phyloP scores from a whole-genome alignment of 495 filamentous ascomycete genomes.

The Bathelium albidoporum region DNA sequence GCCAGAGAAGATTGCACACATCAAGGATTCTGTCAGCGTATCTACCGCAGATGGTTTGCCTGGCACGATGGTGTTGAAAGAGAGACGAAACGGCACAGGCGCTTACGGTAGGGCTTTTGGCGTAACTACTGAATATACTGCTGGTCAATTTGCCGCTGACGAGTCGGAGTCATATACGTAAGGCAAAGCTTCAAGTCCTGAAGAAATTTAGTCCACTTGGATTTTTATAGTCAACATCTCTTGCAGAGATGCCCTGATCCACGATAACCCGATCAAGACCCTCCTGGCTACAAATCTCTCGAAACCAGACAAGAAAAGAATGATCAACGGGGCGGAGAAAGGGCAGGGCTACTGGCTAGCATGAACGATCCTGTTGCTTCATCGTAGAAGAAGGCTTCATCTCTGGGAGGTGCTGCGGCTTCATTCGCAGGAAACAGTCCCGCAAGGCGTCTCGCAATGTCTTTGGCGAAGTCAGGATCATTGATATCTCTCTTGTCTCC shows the following conservation, averaged over 20 bases:
- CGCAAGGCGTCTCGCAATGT: conserved; percentile 28
- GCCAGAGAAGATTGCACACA: conserved; percentile 32
- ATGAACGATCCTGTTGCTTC: neutral
- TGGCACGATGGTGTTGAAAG: conserved; percentile 35
- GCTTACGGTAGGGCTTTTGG: conserved; percentile 40
- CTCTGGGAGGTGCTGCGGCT: neutral
- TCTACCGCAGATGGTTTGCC: conserved; percentile 37
- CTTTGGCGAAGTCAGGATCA: conserved; percentile 35
- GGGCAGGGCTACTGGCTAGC: conserved; percentile 47
- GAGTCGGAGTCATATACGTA: conserved; percentile 53
- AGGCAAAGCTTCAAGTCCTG: conserved; percentile 57
- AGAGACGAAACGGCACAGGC: conserved; percentile 34
- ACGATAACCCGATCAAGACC: conserved; percentile 55
- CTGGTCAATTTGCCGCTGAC: conserved; percentile 70
- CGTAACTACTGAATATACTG: conserved; percentile 60
- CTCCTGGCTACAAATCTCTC: conserved; percentile 53
- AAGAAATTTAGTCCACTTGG: conserved; percentile 26
- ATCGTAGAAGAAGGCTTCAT: neutral
- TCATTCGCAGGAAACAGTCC: neutral
- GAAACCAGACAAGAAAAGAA: conserved; percentile 43
- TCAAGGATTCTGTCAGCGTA: conserved; percentile 35
- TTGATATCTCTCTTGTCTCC: conserved; percentile 37
- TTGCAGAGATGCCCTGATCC: conserved; percentile 60
- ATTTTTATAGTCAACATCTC: conserved; percentile 63
- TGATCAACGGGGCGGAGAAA: conserved; percentile 60